These are phyloP conservation scores for Aspergillus coremiiformis DNA, from an alignment of 495 filamentous ascomycete species.

Conservation along the genomic window DNA sequence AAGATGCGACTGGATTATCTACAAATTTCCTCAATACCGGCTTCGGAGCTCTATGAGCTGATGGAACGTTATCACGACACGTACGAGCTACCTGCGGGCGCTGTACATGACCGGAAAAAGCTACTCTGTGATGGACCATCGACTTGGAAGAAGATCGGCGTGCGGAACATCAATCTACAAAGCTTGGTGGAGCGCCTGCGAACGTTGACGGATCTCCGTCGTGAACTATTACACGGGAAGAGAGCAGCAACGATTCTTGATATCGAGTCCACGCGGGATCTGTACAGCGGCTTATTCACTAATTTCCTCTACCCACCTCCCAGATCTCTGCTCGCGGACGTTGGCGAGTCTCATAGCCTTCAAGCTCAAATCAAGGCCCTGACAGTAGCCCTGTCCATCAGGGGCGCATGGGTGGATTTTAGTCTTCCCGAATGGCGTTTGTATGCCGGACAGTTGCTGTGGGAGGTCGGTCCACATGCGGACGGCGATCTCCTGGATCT, in stretches of 20 bases:
- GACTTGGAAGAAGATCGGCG: constrained; percentile 38
- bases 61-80: constrained; percentile 29
- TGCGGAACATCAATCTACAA: constrained; percentile 31
- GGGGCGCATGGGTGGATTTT: constrained; percentile 67
- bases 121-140: constrained; percentile 29
- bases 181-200: constrained; percentile 37
- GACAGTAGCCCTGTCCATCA: constrained; percentile 36
- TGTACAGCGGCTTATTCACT: constrained; percentile 39
- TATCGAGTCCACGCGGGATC: constrained; percentile 32
- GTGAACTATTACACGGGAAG: constrained; percentile 28
- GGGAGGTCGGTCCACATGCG: constrained; percentile 49
- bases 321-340: constrained; percentile 14
- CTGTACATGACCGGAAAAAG: constrained; percentile 28
- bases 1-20: constrained; percentile 25
- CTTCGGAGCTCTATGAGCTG: constrained; percentile 30
- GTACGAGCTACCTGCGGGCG: constrained; percentile 30
- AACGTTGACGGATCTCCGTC: constrained; percentile 33
- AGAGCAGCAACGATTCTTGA: constrained; percentile 35
- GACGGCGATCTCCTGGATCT: constrained; percentile 45
- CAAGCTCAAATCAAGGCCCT: constrained; percentile 48
- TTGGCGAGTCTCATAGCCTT: constrained; percentile 31
- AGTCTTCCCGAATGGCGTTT: constrained; percentile 74
- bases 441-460: constrained; percentile 71
- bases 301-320: constrained; percentile 37
- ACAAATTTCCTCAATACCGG: constrained; percentile 24